A percentile compares a stretch with the other conserved stretches of the same genome.
These are phyloP conservation scores for Stagonosporopsis cucurbitacearum DNA, from an alignment of 2,329 filamentous ascomycete species.

Conservation along the genomic window DNA sequence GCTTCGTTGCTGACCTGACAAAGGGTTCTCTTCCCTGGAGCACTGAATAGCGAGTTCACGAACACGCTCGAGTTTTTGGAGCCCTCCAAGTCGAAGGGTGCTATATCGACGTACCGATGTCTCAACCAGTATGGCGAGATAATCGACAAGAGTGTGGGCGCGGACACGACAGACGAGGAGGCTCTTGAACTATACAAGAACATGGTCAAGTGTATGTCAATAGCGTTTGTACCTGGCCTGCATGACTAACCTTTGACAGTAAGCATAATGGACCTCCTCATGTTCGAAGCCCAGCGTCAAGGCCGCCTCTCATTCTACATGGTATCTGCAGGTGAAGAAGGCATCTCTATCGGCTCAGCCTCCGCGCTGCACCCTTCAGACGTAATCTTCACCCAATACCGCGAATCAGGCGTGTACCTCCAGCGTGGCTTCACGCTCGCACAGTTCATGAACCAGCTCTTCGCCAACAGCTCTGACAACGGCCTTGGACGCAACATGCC, in stretches of 20 bases:
- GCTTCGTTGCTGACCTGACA: not conserved
- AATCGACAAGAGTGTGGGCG: conserved; percentile 74
- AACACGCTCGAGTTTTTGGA: conserved; percentile 77
- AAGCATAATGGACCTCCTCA: conserved; percentile 92
- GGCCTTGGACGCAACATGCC: conserved; percentile 94
- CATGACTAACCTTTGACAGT: conserved; percentile 49
- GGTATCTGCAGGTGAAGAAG: conserved; percentile 93
- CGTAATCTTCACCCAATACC: conserved; percentile 92
- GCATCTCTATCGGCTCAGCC: conserved; percentile 86
- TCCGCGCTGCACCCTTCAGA: conserved; percentile 84
- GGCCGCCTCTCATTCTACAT: conserved; percentile 97
- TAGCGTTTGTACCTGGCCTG: not conserved
- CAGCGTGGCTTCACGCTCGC: conserved; percentile 85
- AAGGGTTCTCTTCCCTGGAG: conserved; percentile 82
- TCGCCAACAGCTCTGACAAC: conserved; percentile 81
- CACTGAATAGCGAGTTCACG: conserved; percentile 92
- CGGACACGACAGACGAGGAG: conserved; percentile 69
- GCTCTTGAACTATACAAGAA: conserved; percentile 66
- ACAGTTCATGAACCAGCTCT: conserved; percentile 95
- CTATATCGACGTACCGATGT: conserved; percentile 89
- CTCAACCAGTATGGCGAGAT: conserved; percentile 88
- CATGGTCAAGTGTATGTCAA: conserved; percentile 62
- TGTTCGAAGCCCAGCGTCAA: conserved; percentile 97
- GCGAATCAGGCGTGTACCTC: conserved; percentile 89
- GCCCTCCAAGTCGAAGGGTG: conserved; percentile 69